Conservation (phyloP, 495 filamentous ascomycete species). For the Podospora fimiseda region DNA sequence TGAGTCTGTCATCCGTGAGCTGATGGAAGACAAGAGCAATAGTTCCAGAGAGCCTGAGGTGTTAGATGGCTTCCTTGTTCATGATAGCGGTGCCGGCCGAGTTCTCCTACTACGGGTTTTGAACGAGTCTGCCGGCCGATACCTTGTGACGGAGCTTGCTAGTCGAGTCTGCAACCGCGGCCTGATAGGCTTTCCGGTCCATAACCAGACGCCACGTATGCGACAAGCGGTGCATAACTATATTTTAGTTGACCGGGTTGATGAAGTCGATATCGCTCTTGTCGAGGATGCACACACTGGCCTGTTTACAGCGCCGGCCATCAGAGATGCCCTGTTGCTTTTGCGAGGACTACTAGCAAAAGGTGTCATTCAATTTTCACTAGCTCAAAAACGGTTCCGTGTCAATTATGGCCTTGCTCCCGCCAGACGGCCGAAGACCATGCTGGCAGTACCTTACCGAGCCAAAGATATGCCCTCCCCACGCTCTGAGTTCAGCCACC, state of each 20-base stretch:
- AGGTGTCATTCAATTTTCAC: conserved; percentile 48
- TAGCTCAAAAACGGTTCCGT: conserved; percentile 56
- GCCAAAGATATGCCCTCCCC: conserved; percentile 59
- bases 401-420: conserved; percentile 60
- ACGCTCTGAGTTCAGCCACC: conserved; percentile 67
- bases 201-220: conserved; percentile 29
- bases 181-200: conserved; percentile 34
- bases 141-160: conserved; percentile 27
- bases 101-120: conserved; percentile 38
- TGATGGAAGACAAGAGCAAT: conserved; percentile 27
- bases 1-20: conserved; percentile 11
- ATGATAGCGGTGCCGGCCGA: conserved; percentile 14
- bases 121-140: conserved; percentile 24
- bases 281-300: conserved; percentile 29
- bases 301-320: conserved; percentile 29
- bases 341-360: conserved; percentile 55
- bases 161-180: conserved; percentile 34
- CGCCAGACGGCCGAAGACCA: conserved; percentile 32
- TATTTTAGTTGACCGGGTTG: conserved; percentile 31
- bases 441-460: conserved; percentile 64
- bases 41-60: conserved; percentile 19
- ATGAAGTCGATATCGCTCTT: conserved; percentile 22
- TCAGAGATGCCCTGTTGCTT: conserved; percentile 43
- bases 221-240: conserved; percentile 39
- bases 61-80: conserved; percentile 3